phyloP scores from a whole-genome alignment of 2,329 filamentous ascomycete species.

The Macrophomina pseudophaseolina region DNA sequence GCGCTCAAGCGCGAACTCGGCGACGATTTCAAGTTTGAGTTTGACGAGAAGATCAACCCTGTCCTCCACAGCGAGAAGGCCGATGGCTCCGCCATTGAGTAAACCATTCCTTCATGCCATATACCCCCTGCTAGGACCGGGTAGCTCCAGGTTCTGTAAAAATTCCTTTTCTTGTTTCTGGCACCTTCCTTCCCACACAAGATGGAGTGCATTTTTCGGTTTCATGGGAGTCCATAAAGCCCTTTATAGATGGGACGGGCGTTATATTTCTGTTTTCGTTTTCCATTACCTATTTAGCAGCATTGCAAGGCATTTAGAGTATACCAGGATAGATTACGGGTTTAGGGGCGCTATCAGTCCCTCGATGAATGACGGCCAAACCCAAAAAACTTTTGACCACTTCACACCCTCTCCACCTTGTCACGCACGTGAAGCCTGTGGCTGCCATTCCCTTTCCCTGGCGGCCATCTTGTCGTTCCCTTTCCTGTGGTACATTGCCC shows the following conservation, averaged over 20 bases:
- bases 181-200: background rate
- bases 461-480: too few species aligned
- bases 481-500: background rate
- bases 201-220: background rate
- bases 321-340: slow-evolving; percentile 17
- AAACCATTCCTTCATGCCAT: slow-evolving; percentile 34
- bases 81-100: slow-evolving; percentile 61
- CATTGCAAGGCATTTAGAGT: slow-evolving; percentile 16
- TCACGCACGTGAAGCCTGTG: background rate
- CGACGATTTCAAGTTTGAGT: slow-evolving; percentile 75
- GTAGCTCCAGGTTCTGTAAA: background rate
- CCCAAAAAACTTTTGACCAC: slow-evolving; percentile 5
- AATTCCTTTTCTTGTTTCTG: background rate
- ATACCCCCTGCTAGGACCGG: slow-evolving; percentile 7
- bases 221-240: background rate
- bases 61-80: slow-evolving; percentile 57
- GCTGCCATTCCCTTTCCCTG: background rate
- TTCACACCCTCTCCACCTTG: background rate
- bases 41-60: slow-evolving; percentile 73
- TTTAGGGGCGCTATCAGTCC: slow-evolving; percentile 3
- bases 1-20: slow-evolving; percentile 73
- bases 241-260: slow-evolving; percentile 14
- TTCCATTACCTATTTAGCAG: background rate
- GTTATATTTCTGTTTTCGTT: background rate
- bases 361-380: slow-evolving; percentile 18